phyloP scores from a whole-genome alignment of 306 rosid species.

The Vicia villosa region DNA sequence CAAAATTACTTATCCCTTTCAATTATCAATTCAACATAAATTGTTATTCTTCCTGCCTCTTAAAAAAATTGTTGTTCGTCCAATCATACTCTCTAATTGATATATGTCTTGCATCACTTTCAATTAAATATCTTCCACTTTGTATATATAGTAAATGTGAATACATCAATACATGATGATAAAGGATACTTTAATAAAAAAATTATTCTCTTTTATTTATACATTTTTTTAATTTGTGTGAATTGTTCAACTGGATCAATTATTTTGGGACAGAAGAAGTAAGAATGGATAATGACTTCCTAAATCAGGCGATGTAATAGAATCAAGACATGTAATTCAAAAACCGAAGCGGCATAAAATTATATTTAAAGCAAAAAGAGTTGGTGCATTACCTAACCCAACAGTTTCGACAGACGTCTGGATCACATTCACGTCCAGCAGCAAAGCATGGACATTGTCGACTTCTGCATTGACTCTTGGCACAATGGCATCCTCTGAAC shows the following conservation, averaged over 20 bases:
- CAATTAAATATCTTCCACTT: too few species aligned
- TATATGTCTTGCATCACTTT: too few species aligned
- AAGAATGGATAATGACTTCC: slow-evolving; percentile 4
- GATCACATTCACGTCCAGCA: slow-evolving; percentile 98
- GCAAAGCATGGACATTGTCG: slow-evolving; percentile 99
- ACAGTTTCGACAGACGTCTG: slow-evolving; percentile 96
- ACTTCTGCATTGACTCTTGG: slow-evolving; percentile 98
- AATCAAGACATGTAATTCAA: slow-evolving; percentile 20
- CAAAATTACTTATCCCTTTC: too few species aligned
- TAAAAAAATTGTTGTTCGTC: too few species aligned
- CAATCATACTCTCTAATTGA: too few species aligned
- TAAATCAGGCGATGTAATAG: slow-evolving; percentile 18
- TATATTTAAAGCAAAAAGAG: slow-evolving; percentile 13
- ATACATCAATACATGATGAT: too few species aligned
- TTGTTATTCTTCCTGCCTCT: too few species aligned
- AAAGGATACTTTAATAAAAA: too few species aligned
- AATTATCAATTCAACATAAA: too few species aligned
- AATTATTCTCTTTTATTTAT: too few species aligned
- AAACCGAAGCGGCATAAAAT: slow-evolving; percentile 21
- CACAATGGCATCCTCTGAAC: slow-evolving; percentile 98
- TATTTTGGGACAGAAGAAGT: not conserved
- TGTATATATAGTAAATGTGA: too few species aligned
- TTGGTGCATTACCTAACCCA: slow-evolving; percentile 81
- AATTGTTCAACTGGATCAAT: not conserved
- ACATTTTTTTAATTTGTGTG: too few species aligned